Evolutionary conservation across 1,139 yeast species (phyloP).

Genomic region (Pichia sp.): DNA sequence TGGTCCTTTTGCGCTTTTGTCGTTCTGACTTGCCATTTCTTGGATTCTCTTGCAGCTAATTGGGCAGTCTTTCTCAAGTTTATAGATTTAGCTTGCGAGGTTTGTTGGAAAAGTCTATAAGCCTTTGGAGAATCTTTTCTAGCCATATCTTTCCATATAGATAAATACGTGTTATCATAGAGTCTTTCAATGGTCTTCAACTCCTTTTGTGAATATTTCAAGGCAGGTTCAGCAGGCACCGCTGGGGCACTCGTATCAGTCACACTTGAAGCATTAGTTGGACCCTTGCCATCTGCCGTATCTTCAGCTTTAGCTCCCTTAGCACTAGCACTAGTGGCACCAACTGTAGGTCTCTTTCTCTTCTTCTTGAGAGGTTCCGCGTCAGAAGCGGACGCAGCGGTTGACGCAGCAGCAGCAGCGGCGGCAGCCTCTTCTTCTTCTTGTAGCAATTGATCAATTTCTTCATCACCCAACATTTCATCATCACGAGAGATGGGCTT

Average conservation of each 20-base stretch:
- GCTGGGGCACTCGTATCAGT: no score
- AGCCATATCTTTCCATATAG: slow-evolving; percentile 95
- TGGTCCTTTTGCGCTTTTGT: slow-evolving; percentile 88
- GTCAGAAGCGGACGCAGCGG: no score
- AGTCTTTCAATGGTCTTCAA: slow-evolving; percentile 70
- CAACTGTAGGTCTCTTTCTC: no score
- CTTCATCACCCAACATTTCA: slow-evolving; percentile 1
- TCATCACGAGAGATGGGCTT: slow-evolving; percentile 5
- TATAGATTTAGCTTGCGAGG: slow-evolving; percentile 66
- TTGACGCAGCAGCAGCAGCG: not conserved
- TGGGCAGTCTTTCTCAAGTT: slow-evolving; percentile 84
- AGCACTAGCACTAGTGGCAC: slow-evolving; percentile 2
- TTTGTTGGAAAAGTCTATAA: slow-evolving; percentile 68
- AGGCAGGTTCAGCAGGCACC: no score
- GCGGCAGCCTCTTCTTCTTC: slow-evolving; percentile 7
- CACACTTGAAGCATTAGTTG: no score
- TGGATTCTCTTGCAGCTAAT: slow-evolving; percentile 90
- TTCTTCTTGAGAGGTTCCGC: slow-evolving; percentile 4
- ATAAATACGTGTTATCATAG: slow-evolving; percentile 76
- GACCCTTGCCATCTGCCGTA: not conserved
- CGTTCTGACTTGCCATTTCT: slow-evolving; percentile 89
- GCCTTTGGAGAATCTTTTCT: slow-evolving; percentile 91
- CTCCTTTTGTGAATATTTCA: slow-evolving; percentile 45
- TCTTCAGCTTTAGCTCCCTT: not conserved
- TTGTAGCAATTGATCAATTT: slow-evolving; percentile 9